A percentile compares a stretch with the other conserved stretches of the same genome.
Conservation (phyloP, 768 basidiomycete species). For the Kwoniella europaea region DNA sequence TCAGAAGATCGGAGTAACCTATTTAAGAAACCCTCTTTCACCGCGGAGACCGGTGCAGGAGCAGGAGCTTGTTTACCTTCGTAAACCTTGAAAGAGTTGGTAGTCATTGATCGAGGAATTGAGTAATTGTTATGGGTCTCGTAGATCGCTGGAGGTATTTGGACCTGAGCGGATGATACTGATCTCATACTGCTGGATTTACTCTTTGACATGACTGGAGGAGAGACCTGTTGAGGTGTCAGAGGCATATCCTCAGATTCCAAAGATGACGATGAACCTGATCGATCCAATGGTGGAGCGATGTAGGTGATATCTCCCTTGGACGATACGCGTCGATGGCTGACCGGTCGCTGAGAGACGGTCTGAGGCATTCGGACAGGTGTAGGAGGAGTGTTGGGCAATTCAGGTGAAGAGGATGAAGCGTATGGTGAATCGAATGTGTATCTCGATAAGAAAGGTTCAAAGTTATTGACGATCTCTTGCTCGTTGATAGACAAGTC, state of each 20-base stretch:
- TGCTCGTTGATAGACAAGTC: conserved; percentile 53
- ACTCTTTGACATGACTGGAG: conserved; percentile 15
- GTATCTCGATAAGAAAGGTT: conserved; percentile 48
- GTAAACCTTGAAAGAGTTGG: conserved; percentile 15
- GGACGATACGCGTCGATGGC: conserved; percentile 45
- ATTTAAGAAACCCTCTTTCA: conserved; percentile 38
- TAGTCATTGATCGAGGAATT: conserved; percentile 41
- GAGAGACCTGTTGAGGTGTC: conserved; percentile 35
- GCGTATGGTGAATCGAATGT: conserved; percentile 31
- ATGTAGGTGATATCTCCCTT: conserved; percentile 40
- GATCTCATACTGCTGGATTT: conserved; percentile 22
- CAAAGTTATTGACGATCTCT: conserved; percentile 55
- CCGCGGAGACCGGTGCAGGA: conserved; percentile 11
- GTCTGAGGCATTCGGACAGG: conserved; percentile 33
- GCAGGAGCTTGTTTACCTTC: conserved; percentile 5
- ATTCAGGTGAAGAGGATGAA: conserved; percentile 45
- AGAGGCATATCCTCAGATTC: conserved; percentile 53
- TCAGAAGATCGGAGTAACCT: conserved; percentile 36
- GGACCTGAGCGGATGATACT: conserved; percentile 37
- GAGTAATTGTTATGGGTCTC: conserved; percentile 35
- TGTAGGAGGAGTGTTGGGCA: conserved; percentile 41
- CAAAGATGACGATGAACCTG: conserved; percentile 55
- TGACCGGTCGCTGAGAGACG: conserved; percentile 11
- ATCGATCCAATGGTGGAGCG: conserved; percentile 56
- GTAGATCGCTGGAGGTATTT: conserved; percentile 42